phyloP scores from a whole-genome alignment of 768 basidiomycete species.

The Cystofilobasidium macerans region DNA sequence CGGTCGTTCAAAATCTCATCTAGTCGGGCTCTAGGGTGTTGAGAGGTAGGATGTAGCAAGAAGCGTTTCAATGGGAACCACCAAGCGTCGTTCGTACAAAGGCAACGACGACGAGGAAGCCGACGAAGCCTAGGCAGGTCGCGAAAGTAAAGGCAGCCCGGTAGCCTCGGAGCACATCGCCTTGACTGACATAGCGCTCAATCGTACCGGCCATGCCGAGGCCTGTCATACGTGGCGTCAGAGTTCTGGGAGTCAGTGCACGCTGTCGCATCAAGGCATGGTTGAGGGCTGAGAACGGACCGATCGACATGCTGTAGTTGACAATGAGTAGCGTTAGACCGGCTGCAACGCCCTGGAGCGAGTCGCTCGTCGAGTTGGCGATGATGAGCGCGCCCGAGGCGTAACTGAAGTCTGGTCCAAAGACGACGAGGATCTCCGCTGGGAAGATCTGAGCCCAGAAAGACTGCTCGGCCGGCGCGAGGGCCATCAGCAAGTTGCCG shows the following conservation, averaged over 20 bases:
- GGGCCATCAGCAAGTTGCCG: neutral
- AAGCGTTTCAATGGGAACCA: too few relatives aligned
- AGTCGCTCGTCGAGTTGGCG: neutral
- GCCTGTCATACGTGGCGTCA: neutral
- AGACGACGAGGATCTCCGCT: neutral
- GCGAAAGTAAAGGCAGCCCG: neutral
- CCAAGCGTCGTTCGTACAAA: neutral
- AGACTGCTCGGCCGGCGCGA: neutral
- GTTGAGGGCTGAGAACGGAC: neutral
- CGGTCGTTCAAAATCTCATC: too few relatives aligned
- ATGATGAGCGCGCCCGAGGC: constrained; percentile 2
- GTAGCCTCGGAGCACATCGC: neutral
- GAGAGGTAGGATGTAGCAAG: too few relatives aligned
- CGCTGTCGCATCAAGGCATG: neutral
- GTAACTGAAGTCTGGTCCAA: neutral
- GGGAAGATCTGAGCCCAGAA: constrained; percentile 9
- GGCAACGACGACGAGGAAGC: neutral
- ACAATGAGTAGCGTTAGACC: constrained; percentile 1
- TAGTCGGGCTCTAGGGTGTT: too few relatives aligned
- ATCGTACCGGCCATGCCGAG: constrained; percentile 5
- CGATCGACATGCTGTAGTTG: constrained; percentile 7
- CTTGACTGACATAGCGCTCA: constrained; percentile 8
- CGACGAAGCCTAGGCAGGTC: neutral
- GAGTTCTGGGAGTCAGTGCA: neutral
- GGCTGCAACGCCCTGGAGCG: constrained; percentile 4